Evolutionary conservation across 805 yeast species (phyloP).

Genomic region (Millerozyma acaciae): DNA sequence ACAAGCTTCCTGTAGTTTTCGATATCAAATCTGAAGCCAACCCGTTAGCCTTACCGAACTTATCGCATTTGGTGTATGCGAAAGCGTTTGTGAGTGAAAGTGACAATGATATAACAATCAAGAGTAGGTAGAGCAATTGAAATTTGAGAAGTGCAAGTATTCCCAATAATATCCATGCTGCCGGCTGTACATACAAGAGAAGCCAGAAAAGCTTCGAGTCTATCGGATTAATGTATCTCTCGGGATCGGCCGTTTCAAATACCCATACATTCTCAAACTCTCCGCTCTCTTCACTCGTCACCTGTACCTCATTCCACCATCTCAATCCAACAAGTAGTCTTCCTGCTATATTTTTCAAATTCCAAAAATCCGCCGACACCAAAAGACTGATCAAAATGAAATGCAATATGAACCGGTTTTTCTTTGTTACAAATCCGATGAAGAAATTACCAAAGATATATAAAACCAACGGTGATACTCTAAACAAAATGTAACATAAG

Average conservation of each 20-base stretch:
- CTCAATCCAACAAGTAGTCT: constrained; percentile 84
- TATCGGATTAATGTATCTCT: constrained; percentile 75
- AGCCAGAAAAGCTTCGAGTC: constrained; percentile 90
- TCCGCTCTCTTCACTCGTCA: constrained; percentile 47
- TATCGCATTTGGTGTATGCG: constrained; percentile 90
- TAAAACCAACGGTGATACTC: constrained; percentile 59
- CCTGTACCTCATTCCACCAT: constrained; percentile 87
- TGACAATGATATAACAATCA: constrained; percentile 64
- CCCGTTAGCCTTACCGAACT: constrained; percentile 79
- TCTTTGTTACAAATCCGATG: constrained; percentile 39
- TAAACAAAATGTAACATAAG: constrained; percentile 56
- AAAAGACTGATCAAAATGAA: constrained; percentile 75
- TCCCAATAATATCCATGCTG: constrained; percentile 70
- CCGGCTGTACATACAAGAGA: constrained; percentile 70
- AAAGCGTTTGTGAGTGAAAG: constrained; percentile 78
- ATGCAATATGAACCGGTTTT: constrained; percentile 60
- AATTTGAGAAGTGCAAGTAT: constrained; percentile 75
- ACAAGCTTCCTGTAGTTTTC: constrained; percentile 43
- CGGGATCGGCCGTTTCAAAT: constrained; percentile 78
- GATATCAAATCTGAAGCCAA: constrained; percentile 58
- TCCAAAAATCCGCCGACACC: constrained; percentile 90
- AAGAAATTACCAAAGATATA: constrained; percentile 71
- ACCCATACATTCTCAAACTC: constrained; percentile 71
- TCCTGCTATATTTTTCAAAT: constrained; percentile 87
- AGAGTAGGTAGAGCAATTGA: constrained; percentile 60